Conservation (phyloP, 73 alveolate species). For the Uronychia setigera region DNA sequence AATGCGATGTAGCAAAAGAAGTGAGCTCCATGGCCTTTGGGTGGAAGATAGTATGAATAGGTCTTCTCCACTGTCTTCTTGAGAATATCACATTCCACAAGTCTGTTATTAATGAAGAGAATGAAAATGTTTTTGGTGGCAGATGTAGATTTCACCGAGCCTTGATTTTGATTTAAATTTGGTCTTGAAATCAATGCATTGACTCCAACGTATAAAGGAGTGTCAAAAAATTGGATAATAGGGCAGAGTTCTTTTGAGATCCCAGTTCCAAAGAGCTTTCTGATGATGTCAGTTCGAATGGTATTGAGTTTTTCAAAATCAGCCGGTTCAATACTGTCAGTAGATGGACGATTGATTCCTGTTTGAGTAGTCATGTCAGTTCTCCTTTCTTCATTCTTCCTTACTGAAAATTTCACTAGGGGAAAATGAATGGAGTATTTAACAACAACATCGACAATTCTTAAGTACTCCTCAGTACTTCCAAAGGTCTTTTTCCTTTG, state of each 20-base stretch:
- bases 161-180: constrained; percentile 9
- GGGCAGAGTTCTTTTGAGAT: not conserved
- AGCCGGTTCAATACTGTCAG: not conserved
- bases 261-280: not conserved
- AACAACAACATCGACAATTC: constrained; percentile 72
- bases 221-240: not conserved
- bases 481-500: constrained; percentile 62
- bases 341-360: not conserved
- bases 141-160: not conserved
- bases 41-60: constrained; percentile 52
- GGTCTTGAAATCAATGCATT: constrained; percentile 5
- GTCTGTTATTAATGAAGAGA: constrained; percentile 83
- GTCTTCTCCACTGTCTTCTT: constrained; percentile 62
- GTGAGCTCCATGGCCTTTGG: constrained; percentile 43
- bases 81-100: constrained; percentile 72
- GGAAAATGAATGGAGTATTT: constrained; percentile 76
- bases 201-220: not conserved
- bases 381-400: not conserved
- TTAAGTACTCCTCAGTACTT: constrained; percentile 57
- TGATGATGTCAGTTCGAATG: not conserved
- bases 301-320: not conserved
- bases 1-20: constrained; percentile 76
- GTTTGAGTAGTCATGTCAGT: constrained; percentile 25
- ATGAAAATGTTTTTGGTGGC: constrained; percentile 55
- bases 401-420: constrained; percentile 40